Conservation (phyloP, 257 asterid genomes). For the Nicotiana knightiana region DNA sequence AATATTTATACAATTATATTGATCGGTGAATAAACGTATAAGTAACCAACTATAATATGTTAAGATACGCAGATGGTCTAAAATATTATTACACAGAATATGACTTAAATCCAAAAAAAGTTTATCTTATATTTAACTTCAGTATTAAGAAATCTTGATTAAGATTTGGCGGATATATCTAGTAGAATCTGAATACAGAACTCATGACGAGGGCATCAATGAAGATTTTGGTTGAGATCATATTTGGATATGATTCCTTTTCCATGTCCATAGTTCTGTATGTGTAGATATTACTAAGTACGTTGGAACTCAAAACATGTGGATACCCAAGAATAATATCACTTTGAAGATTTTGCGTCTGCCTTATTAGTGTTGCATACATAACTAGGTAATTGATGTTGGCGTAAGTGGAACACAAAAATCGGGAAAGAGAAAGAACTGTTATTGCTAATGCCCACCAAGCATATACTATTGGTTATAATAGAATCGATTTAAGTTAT, state of each 20-base stretch:
- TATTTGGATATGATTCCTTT: neutral
- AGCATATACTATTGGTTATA: neutral
- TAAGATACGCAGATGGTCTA: too few relatives aligned
- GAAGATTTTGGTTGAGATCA: neutral
- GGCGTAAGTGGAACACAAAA: neutral
- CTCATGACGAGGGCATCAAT: neutral
- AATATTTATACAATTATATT: too few relatives aligned
- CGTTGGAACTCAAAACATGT: neutral
- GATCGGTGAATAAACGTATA: too few relatives aligned
- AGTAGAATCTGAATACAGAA: neutral
- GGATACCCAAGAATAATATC: neutral
- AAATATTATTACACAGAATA: too few relatives aligned
- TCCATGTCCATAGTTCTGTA: neutral
- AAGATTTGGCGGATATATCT: neutral
- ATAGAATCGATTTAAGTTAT: too few relatives aligned
- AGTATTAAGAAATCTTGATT: neutral
- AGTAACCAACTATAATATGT: too few relatives aligned
- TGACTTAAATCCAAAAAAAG: neutral
- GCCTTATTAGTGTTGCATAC: neutral
- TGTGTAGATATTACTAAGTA: neutral
- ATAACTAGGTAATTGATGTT: neutral
- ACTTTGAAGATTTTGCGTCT: neutral
- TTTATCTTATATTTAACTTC: neutral
- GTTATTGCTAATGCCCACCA: neutral
- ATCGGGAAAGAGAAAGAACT: neutral